A percentile compares a stretch with the other conserved stretches of the same genome.
phyloP scores from a whole-genome alignment of 257 asterid genomes.

The Lycium barbarum region DNA sequence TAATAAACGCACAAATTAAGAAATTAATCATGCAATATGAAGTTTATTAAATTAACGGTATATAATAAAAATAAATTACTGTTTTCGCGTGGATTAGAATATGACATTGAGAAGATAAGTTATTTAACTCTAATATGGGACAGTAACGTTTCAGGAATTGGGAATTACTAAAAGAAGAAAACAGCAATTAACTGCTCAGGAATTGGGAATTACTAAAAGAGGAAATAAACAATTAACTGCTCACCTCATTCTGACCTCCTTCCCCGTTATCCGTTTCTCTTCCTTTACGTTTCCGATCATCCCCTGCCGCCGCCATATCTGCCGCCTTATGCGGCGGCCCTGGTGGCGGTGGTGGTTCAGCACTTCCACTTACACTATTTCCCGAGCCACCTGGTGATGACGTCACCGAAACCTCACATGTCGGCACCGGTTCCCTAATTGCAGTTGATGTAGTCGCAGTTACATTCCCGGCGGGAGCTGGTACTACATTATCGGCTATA shows the following conservation, averaged over 20 bases:
- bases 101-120: too few relatives aligned
- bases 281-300: constrained; percentile 71
- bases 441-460: constrained; percentile 36
- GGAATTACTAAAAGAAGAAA: background rate
- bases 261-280: constrained; percentile 62
- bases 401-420: constrained; percentile 58
- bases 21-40: too few relatives aligned
- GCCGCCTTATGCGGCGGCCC: constrained; percentile 4
- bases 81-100: too few relatives aligned
- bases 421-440: constrained; percentile 41
- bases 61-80: too few relatives aligned
- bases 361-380: constrained; percentile 55
- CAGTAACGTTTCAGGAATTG: background rate
- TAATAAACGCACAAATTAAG: too few relatives aligned
- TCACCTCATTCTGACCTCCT: constrained; percentile 70
- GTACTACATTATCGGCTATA: constrained; percentile 37
- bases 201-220: constrained; percentile 19
- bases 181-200: constrained; percentile 39
- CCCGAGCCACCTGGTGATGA: constrained; percentile 71
- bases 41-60: too few relatives aligned
- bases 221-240: background rate
- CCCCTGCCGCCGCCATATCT: background rate
- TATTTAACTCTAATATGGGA: too few relatives aligned
- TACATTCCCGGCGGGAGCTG: constrained; percentile 34
- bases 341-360: constrained; percentile 38